Evolutionary conservation across 1,284 basidiomycete species (phyloP).

Genomic region (Ceratobasidium papillatum): DNA sequence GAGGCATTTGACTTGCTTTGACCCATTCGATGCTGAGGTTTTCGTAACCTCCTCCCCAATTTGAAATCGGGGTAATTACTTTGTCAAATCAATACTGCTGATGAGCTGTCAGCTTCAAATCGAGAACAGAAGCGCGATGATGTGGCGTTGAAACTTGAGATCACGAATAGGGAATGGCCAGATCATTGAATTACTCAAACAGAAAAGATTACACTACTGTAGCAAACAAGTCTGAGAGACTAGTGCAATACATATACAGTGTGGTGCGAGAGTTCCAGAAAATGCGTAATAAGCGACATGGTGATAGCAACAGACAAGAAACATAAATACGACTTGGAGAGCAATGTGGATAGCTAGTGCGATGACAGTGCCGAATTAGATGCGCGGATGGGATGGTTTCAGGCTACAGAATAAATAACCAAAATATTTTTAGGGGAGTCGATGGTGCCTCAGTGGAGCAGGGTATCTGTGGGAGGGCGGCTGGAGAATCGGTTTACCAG

Average conservation of each 20-base stretch:
- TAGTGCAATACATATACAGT: conserved; percentile 29
- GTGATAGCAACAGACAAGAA: background rate
- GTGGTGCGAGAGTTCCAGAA: conserved; percentile 18
- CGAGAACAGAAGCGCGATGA: background rate
- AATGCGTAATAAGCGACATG: background rate
- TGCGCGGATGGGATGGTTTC: background rate
- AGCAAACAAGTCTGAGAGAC: conserved; percentile 24
- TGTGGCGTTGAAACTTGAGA: conserved; percentile 7
- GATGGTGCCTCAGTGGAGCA: background rate
- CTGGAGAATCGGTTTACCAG: conserved; percentile 57
- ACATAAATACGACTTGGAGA: conserved; percentile 5
- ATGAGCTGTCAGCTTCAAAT: background rate
- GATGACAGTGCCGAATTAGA: conserved; percentile 5
- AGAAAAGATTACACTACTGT: conserved; percentile 33
- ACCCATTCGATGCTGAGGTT: too few relatives aligned
- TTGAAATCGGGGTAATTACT: too few relatives aligned
- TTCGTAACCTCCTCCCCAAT: too few relatives aligned
- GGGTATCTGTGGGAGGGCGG: background rate
- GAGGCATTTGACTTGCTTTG: too few relatives aligned
- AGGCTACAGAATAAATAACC: background rate
- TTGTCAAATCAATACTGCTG: too few relatives aligned
- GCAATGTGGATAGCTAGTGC: conserved; percentile 2
- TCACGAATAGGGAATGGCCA: background rate
- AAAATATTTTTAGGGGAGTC: conserved; percentile 4
- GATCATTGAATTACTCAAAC: conserved; percentile 22